A percentile compares a stretch with the other conserved stretches of the same genome.
Evolutionary conservation across 2,329 filamentous ascomycete species (phyloP).

Genomic region (Hypoxylon sp.): DNA sequence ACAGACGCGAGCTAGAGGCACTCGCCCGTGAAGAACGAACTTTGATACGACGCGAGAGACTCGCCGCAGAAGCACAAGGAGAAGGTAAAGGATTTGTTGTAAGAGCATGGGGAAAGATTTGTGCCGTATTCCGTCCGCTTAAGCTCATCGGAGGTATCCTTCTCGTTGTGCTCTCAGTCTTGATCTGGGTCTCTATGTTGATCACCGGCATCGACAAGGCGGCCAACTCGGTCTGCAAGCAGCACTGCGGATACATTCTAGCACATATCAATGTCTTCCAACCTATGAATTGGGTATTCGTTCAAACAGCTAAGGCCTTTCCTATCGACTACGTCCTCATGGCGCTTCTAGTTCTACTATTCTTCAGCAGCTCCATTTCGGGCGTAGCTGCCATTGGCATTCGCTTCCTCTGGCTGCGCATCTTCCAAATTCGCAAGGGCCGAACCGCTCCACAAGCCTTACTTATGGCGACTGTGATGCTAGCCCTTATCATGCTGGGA

Average conservation of each 20-base stretch:
- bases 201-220: constrained; percentile 97
- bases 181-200: constrained; percentile 91
- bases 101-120: constrained; percentile 79
- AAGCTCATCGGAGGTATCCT: constrained; percentile 87
- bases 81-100: constrained; percentile 79
- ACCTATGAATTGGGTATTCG: constrained; percentile 89
- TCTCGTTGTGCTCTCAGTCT: constrained; percentile 74
- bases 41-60: constrained; percentile 84
- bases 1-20: constrained; percentile 86
- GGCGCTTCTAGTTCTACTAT: constrained; percentile 81
- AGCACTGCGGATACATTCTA: constrained; percentile 90
- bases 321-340: constrained; percentile 93
- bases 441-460: constrained; percentile 92
- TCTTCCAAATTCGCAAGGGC: constrained; percentile 90
- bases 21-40: constrained; percentile 92
- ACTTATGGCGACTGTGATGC: constrained; percentile 87
- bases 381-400: constrained; percentile 90
- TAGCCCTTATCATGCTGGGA: constrained; percentile 87
- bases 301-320: constrained; percentile 82
- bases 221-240: constrained; percentile 91
- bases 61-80: constrained; percentile 83
- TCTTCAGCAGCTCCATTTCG: constrained; percentile 88
- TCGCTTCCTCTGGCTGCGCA: constrained; percentile 91
- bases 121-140: constrained; percentile 84
- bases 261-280: constrained; percentile 91